Base-by-base conservation (phyloP, 1,284 basidiomycete species). In the Rhodotorula sp. region DNA sequence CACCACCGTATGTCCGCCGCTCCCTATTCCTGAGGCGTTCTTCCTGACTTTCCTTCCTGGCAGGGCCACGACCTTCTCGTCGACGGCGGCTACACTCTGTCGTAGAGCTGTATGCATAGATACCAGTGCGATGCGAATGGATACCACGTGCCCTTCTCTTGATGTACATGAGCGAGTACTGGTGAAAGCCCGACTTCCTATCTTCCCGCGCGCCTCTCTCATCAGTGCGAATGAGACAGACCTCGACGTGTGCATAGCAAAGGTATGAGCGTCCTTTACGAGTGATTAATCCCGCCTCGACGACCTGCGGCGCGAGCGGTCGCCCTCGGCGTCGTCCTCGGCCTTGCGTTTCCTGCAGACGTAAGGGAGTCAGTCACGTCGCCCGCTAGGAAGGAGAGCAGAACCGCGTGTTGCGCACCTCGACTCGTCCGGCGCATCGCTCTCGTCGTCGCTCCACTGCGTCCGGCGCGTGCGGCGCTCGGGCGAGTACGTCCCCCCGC, bases 361-460 rank as follows among this genome's bases (percentile, higher is more conserved):
- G 29, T 32, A 37, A 62, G 27, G 13, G 19, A 29, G 50, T 5
- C n/a, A n/a, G n/a, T n/a, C n/a, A 37, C 29, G 27, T 10, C 15
- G 37, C n/a, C 3, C 6, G 3, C 19, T 2, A 22, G 39, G 29
- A 46, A 27, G 19, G 27, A 36, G 34, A 61, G 17, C 15, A 27
- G 15, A 51, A 6, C n/a, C n/a, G n/a, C n/a, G n/a, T n/a, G n/a
- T 46, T 36, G 41, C 61, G 56, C 50, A 70, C 69, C 69, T 58
- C n/a, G 64, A 46, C 0, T 69, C 71, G 27, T 70, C 60, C 4
- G 29, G 22, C 25, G 41, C 56, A 6, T 53, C 61, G 29, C 60
- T 68, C 48, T 73, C 72, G 34, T 73, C 72, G 59, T 73, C 72
- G 29, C 66, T 67, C 68, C 72, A 70, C 12, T 73, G 66, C 22